Evolutionary conservation across 208 protist species (phyloP).

Genomic region (Leishmania gerbilli): DNA sequence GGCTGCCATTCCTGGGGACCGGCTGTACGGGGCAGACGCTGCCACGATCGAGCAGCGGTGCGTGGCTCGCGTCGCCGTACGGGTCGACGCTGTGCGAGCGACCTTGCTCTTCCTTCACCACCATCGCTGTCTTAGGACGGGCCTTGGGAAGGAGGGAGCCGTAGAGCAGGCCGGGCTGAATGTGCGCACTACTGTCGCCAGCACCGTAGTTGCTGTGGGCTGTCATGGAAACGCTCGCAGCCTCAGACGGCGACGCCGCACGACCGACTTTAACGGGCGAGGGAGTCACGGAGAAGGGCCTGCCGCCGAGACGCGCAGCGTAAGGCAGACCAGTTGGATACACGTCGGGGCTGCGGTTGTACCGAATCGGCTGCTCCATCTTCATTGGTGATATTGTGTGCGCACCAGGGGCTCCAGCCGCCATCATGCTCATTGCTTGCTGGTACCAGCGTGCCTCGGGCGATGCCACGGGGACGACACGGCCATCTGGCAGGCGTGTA

Average conservation of each 20-base stretch:
- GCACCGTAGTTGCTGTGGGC: background rate
- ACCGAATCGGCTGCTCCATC: constrained; percentile 3
- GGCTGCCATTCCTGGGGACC: background rate
- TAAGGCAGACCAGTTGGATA: background rate
- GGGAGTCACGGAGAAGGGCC: background rate
- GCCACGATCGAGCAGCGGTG: constrained; percentile 18
- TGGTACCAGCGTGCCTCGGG: constrained; percentile 11
- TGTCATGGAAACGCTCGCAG: constrained; percentile 1
- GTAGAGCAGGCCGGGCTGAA: constrained; percentile 60
- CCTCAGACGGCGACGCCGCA: constrained; percentile 12
- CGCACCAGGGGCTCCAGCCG: background rate
- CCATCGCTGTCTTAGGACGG: constrained; percentile 40
- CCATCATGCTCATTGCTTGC: background rate
- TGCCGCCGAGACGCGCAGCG: background rate
- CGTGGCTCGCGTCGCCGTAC: constrained; percentile 22
- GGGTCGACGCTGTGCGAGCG: constrained; percentile 23
- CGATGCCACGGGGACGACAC: constrained; percentile 18
- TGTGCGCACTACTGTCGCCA: constrained; percentile 11
- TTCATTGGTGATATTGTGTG: background rate
- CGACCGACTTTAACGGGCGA: background rate
- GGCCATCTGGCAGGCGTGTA: constrained; percentile 21
- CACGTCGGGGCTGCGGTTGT: background rate
- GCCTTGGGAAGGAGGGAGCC: constrained; percentile 58
- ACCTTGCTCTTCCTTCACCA: constrained; percentile 28
- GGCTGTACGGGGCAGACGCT: constrained; percentile 18